Evolutionary conservation across 2,329 filamentous ascomycete genomes (phyloP).

Genomic region (Basipetospora sp.): DNA sequence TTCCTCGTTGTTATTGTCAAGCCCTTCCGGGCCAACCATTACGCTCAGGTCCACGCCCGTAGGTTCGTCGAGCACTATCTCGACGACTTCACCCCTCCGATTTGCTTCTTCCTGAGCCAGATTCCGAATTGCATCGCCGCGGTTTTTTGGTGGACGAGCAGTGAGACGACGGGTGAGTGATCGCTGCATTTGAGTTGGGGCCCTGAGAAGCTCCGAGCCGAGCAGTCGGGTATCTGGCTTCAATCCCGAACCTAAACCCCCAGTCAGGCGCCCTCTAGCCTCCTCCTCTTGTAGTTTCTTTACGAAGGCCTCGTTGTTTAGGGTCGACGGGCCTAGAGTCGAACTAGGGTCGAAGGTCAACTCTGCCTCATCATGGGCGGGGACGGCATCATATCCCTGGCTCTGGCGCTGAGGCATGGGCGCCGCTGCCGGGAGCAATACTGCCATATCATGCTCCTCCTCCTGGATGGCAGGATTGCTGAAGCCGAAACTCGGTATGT

Average conservation of each 20-base stretch:
- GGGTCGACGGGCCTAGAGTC: constrained; percentile 28
- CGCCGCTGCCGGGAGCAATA: constrained; percentile 25
- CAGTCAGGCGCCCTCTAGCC: constrained; percentile 38
- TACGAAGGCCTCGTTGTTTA: constrained; percentile 30
- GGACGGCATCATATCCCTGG: constrained; percentile 18
- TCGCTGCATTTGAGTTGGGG: constrained; percentile 18
- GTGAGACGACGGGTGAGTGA: constrained; percentile 28
- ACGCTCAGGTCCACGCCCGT: constrained; percentile 36
- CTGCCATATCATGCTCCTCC: constrained; percentile 28
- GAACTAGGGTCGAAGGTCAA: constrained; percentile 29
- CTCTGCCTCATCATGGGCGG: constrained; percentile 16
- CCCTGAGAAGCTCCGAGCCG: constrained; percentile 34
- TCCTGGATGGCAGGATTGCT: constrained; percentile 17
- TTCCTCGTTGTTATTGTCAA: constrained; percentile 16
- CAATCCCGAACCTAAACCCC: constrained; percentile 43
- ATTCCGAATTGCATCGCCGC: constrained; percentile 29
- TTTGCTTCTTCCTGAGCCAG: constrained; percentile 45
- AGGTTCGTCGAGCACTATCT: constrained; percentile 37
- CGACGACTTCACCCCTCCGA: constrained; percentile 42
- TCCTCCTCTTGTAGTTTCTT: constrained; percentile 35
- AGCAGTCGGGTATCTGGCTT: constrained; percentile 31
- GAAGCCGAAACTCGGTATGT: no score
- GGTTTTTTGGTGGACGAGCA: constrained; percentile 13
- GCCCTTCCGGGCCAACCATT: constrained; percentile 27
- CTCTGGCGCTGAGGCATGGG: constrained; percentile 24